These are phyloP conservation scores for Pseudogymnoascus sp. DNA, from an alignment of 2,329 filamentous ascomycete species.

Conservation along the genomic window DNA sequence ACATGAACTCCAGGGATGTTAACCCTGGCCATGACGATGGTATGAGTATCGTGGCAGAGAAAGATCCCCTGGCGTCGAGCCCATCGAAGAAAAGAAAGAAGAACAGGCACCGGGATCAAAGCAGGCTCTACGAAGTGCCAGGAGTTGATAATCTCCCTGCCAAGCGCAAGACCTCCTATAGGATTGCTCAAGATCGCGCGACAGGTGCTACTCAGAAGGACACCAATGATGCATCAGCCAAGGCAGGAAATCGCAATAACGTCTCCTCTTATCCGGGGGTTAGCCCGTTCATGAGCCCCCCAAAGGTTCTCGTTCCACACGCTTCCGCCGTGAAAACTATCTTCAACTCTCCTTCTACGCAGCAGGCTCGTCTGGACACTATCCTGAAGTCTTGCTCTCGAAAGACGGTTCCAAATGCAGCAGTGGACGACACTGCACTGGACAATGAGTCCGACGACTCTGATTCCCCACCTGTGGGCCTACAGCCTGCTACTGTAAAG, in stretches of 20 bases:
- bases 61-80: background rate
- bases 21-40: background rate
- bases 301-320: background rate
- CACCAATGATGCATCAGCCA: constrained; percentile 23
- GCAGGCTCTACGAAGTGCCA: background rate
- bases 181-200: background rate
- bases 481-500: background rate
- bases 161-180: background rate
- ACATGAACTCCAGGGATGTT: background rate
- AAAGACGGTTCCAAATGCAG: background rate
- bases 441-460: background rate
- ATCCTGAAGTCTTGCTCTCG: background rate
- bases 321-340: background rate
- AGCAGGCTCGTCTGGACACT: background rate
- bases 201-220: constrained; percentile 22
- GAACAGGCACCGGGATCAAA: background rate
- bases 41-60: background rate
- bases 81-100: background rate
- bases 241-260: constrained; percentile 14
- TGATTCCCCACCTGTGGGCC: background rate
- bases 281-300: background rate
- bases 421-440: background rate
- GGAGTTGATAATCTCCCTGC: background rate
- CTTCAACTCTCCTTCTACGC: background rate
- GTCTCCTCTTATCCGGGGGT: background rate